phyloP scores from a whole-genome alignment of 257 asterid species.

The Paulownia fortunei region DNA sequence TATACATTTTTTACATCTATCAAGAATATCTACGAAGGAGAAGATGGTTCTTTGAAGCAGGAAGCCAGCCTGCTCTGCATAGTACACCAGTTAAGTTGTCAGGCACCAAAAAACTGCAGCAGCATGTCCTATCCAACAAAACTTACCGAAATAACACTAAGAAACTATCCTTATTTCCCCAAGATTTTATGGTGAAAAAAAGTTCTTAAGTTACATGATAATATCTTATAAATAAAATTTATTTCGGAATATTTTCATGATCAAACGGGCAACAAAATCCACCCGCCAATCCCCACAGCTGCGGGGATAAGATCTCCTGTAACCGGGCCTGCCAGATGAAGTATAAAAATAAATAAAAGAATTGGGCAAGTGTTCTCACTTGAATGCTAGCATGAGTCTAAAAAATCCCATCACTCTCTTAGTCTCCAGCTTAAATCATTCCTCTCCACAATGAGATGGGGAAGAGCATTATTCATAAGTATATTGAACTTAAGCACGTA shows the following conservation, averaged over 20 bases:
- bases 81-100: not conserved
- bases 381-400: too few relatives aligned
- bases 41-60: constrained; percentile 3
- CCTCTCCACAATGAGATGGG: too few relatives aligned
- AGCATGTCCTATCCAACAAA: not conserved
- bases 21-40: not conserved
- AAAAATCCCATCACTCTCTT: too few relatives aligned
- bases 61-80: constrained; percentile 5
- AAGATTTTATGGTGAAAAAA: not conserved
- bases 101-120: not conserved
- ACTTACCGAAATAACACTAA: not conserved
- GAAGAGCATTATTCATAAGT: too few relatives aligned
- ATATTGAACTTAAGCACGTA: too few relatives aligned
- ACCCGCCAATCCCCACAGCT: too few relatives aligned
- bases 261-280: not conserved
- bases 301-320: too few relatives aligned
- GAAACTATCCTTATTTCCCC: not conserved
- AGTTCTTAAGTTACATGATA: not conserved
- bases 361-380: too few relatives aligned
- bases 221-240: too few relatives aligned
- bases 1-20: not conserved
- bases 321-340: too few relatives aligned
- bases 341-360: too few relatives aligned
- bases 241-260: not conserved
- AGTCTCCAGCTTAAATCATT: too few relatives aligned